Evolutionary conservation across 2,329 filamentous ascomycete genomes (phyloP).

Genomic region (Cucurbitaria berberidis): DNA sequence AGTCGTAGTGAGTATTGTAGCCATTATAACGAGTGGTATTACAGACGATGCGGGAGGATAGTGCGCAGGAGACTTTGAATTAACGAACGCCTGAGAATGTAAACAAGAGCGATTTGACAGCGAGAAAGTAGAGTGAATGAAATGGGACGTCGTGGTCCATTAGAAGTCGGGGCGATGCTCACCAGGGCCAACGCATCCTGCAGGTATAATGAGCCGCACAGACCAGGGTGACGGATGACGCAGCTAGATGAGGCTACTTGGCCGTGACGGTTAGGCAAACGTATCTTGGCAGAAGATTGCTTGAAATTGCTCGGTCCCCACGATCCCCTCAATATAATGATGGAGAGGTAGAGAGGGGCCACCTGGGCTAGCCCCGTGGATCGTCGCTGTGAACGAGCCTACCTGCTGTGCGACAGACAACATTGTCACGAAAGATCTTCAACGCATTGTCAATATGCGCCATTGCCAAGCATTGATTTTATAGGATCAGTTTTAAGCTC

Average conservation of each 20-base stretch:
- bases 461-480: too few species aligned
- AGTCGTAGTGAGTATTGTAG: conserved; percentile 25
- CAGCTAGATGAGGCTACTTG: not conserved
- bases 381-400: too few species aligned
- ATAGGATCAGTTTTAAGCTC: too few species aligned
- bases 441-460: too few species aligned
- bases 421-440: too few species aligned
- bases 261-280: not conserved
- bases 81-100: not conserved
- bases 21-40: conserved; percentile 22
- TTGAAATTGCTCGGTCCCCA: not conserved
- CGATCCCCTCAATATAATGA: not conserved
- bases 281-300: not conserved
- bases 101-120: not conserved
- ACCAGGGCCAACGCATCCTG: conserved; percentile 19
- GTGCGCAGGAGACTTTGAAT: not conserved
- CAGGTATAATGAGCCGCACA: conserved; percentile 19
- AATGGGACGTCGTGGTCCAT: conserved; percentile 1
- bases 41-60: not conserved
- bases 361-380: too few species aligned
- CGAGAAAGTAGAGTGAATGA: not conserved
- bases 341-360: too few species aligned
- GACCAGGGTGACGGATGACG: not conserved
- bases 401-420: too few species aligned
- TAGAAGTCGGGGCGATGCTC: conserved; percentile 1